Base-by-base conservation (phyloP, 768 basidiomycete species). In the Brasilioporus rufonigricans region DNA sequence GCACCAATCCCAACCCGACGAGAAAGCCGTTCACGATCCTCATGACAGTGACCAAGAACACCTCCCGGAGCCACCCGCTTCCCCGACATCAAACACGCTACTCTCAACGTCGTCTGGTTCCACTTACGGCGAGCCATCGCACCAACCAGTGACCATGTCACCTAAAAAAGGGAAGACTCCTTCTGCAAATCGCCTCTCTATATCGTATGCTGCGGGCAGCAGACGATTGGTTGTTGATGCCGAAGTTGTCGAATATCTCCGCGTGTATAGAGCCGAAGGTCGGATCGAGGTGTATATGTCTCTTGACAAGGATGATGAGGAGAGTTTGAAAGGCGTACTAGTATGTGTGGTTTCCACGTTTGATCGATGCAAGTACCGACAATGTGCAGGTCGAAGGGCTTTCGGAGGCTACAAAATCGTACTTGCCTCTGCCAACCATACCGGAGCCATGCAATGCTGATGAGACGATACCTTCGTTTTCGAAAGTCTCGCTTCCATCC, bases 171-270 rank as follows among this genome's bases (percentile, higher is more conserved):
- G 70, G 14, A 77, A 74, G 59, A 74, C 76, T 0, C 86, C 89
- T 10, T 90, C 89, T 39, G 86, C 89, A 29, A 92, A 91, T 62
- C 83, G 90, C 18, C 73, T 99, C n/a, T 97, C 95, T 9, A 93
- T 98, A 69, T 89, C 96, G 0, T 99, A 97, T 71, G 93, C 93
- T 52, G 87, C 87, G 41, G 93, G 93, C 47, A 87, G 87, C 55
- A 79, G 91, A 46, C 81, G 97, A 38, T 77, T 99, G 47, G 87
- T 97, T 26, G 78, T 98, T 54, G 88, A 98, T 69, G 90, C 96
- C 2, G 88, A 89, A 60, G 83, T 89, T 27, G 91, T 98, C 21
- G 84, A 92, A 39, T 80, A 78, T 46, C 77, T 99, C 52, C 86
- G 84, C 61, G 81, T 99, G 11, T 88, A 83, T 70, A 81, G 97